phyloP scores from a whole-genome alignment of 2,329 filamentous ascomycete genomes.

The Fusarium miscanthi region DNA sequence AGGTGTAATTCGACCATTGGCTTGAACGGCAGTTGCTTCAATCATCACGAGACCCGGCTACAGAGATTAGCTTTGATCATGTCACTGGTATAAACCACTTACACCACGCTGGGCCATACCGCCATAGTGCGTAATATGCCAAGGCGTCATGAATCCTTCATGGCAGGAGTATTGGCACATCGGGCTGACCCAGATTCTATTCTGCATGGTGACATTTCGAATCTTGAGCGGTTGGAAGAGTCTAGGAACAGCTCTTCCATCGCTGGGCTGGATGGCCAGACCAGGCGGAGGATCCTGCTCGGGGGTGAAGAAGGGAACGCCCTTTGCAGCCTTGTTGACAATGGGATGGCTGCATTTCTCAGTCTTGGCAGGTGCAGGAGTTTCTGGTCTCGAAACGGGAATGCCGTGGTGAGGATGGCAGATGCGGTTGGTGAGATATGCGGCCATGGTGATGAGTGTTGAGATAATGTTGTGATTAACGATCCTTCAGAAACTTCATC shows the following conservation, averaged over 20 bases:
- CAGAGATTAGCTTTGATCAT: slow-evolving; percentile 36
- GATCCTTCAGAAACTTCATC: not conserved
- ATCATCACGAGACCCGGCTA: slow-evolving; percentile 71
- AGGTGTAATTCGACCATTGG: slow-evolving; percentile 78
- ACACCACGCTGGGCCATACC: slow-evolving; percentile 76
- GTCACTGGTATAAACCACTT: slow-evolving; percentile 25
- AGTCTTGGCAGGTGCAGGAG: slow-evolving; percentile 34
- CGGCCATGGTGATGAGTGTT: slow-evolving; percentile 38
- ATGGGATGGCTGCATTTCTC: slow-evolving; percentile 41
- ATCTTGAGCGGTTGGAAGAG: slow-evolving; percentile 61
- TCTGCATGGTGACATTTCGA: slow-evolving; percentile 56
- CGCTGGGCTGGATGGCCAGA: slow-evolving; percentile 56
- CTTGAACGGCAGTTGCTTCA: slow-evolving; percentile 75
- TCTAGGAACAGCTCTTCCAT: slow-evolving; percentile 62
- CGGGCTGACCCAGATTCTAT: slow-evolving; percentile 59
- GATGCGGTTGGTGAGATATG: slow-evolving; percentile 44
- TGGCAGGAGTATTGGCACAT: slow-evolving; percentile 60
- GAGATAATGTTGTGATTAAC: not conserved
- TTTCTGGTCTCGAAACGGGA: slow-evolving; percentile 40
- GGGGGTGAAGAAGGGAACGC: slow-evolving; percentile 61
- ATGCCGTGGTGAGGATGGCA: slow-evolving; percentile 45
- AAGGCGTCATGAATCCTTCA: slow-evolving; percentile 72
- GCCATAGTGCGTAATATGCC: slow-evolving; percentile 79
- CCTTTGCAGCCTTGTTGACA: slow-evolving; percentile 44
- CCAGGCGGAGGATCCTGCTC: slow-evolving; percentile 58